A percentile compares a stretch with the other conserved stretches of the same genome.
Conservation (phyloP, 1,284 basidiomycete genomes). For the Ceratobasidium theobromae region DNA sequence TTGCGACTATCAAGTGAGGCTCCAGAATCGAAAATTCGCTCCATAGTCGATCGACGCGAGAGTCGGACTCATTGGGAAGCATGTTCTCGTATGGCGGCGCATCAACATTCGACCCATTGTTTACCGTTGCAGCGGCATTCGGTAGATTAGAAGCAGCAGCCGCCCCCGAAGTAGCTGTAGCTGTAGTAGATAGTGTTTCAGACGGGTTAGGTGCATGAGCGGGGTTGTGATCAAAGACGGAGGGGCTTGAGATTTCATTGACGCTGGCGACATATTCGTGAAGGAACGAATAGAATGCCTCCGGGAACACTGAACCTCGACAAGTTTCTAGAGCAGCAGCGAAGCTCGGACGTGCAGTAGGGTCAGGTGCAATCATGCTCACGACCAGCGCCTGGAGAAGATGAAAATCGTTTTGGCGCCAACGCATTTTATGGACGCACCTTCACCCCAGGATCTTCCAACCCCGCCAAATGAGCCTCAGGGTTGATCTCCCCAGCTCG, state of each 20-base stretch:
- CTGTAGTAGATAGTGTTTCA: conserved; percentile 45
- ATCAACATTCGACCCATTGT: background rate
- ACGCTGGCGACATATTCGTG: conserved; percentile 85
- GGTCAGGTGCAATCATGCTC: conserved; percentile 87
- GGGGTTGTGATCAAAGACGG: conserved; percentile 46
- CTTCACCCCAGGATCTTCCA: conserved; percentile 80
- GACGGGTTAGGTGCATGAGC: background rate
- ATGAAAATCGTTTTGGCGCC: conserved; percentile 16
- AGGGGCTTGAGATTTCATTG: conserved; percentile 60
- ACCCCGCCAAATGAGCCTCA: conserved; percentile 69
- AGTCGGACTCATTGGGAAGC: conserved; percentile 77
- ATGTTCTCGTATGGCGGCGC: conserved; percentile 42
- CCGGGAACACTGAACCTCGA: conserved; percentile 82
- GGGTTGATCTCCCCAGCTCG: conserved; percentile 81
- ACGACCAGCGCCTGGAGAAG: conserved; percentile 73
- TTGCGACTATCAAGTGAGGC: conserved; percentile 60
- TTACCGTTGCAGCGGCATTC: conserved; percentile 4
- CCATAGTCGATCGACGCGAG: conserved; percentile 75
- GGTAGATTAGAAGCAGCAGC: background rate
- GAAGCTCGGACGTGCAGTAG: conserved; percentile 76
- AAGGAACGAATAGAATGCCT: conserved; percentile 91
- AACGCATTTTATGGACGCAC: conserved; percentile 52
- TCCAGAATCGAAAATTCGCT: conserved; percentile 77
- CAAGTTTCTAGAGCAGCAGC: conserved; percentile 76
- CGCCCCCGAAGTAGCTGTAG: conserved; percentile 10